Conservation (phyloP, 2,329 filamentous ascomycete species). For the Tolypocladium tundrense region DNA sequence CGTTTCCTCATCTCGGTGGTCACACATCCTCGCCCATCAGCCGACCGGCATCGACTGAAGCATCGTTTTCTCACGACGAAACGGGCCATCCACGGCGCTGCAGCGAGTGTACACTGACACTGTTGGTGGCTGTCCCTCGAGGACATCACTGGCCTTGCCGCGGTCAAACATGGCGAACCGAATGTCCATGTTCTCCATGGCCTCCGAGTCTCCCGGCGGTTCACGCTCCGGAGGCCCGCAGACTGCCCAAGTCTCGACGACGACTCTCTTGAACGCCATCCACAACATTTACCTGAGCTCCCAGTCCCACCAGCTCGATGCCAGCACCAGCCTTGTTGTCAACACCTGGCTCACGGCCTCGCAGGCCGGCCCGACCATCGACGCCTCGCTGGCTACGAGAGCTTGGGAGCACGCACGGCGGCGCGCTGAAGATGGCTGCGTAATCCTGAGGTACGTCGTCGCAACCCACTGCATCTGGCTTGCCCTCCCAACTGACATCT, state of each 20-base stretch:
- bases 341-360: constrained; percentile 89
- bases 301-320: constrained; percentile 77
- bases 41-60: not conserved
- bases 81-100: not conserved
- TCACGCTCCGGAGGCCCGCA: constrained; percentile 52
- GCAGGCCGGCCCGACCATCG: constrained; percentile 63
- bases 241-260: constrained; percentile 77
- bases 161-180: constrained; percentile 44
- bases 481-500: not conserved
- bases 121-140: constrained; percentile 27
- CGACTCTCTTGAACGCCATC: constrained; percentile 81
- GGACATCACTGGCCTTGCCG: constrained; percentile 17
- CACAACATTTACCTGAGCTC: constrained; percentile 80
- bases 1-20: not conserved
- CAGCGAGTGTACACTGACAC: not conserved
- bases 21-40: not conserved
- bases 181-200: constrained; percentile 60
- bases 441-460: constrained; percentile 66
- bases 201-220: constrained; percentile 51
- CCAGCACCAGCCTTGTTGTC: constrained; percentile 82
- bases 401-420: constrained; percentile 96
- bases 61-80: not conserved
- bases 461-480: not conserved
- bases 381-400: constrained; percentile 64
- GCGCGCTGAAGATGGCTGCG: constrained; percentile 89